A percentile compares a stretch with the other conserved stretches of the same genome.
These are phyloP conservation scores for Tetrapisispora namnaoensis DNA, from an alignment of 805 yeast genomes.

Conservation along the genomic window DNA sequence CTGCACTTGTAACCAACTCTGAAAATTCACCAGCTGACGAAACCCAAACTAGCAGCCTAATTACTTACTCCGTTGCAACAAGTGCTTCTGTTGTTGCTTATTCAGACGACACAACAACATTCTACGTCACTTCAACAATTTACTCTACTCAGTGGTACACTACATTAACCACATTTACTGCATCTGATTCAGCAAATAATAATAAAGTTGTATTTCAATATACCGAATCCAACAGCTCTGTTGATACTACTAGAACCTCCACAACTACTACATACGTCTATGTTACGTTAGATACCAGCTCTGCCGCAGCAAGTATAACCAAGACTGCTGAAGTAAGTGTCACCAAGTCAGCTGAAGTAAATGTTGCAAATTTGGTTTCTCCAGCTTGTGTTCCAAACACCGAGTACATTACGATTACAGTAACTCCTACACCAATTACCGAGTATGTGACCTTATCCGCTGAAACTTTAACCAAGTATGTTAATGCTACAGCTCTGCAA, in stretches of 20 bases:
- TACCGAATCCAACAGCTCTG: not conserved
- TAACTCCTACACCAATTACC: constrained; percentile 5
- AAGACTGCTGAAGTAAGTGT: not conserved
- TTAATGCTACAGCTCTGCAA: constrained; percentile 6
- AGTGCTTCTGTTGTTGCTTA: constrained; percentile 12
- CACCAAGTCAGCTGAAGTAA: too few relatives aligned
- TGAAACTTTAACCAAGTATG: constrained; percentile 9
- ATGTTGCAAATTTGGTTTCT: not conserved
- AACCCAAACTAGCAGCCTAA: constrained; percentile 12
- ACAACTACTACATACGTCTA: constrained; percentile 14
- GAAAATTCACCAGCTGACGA: not conserved
- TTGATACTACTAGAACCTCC: constrained; percentile 9
- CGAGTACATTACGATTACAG: constrained; percentile 4
- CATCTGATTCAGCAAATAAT: not conserved
- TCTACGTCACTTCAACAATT: constrained; percentile 17
- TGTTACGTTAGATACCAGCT: constrained; percentile 3
- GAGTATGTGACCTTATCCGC: constrained; percentile 18
- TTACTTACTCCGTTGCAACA: constrained; percentile 12
- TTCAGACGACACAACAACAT: constrained; percentile 20
- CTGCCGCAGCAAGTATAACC: constrained; percentile 4
- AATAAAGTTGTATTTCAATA: not conserved
- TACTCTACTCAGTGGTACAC: constrained; percentile 17
- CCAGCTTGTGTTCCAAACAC: constrained; percentile 13
- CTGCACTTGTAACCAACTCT: not conserved
- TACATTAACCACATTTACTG: not conserved